phyloP scores from a whole-genome alignment of 352 stramenopile species.

The Phytophthora litchii region DNA sequence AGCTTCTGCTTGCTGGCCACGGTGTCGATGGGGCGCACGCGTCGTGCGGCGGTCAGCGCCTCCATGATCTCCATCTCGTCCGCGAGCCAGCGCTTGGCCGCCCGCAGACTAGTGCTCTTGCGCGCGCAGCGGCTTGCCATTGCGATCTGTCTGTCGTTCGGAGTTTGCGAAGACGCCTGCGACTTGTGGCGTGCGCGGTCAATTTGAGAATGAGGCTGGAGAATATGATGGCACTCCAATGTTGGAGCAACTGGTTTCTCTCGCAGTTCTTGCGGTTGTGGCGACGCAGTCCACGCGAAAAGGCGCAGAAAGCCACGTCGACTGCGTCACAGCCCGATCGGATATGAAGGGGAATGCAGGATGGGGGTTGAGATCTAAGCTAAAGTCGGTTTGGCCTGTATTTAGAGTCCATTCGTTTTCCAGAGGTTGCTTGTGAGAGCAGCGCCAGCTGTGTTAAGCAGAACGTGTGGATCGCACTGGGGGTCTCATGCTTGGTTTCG shows the following conservation, averaged over 20 bases:
- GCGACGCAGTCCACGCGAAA: slow-evolving; percentile 32
- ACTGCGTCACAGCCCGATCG: slow-evolving; percentile 6
- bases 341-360: neutral
- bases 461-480: neutral
- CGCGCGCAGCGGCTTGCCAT: slow-evolving; percentile 39
- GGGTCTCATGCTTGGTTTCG: neutral
- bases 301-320: slow-evolving; percentile 42
- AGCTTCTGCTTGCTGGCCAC: slow-evolving; percentile 53
- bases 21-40: slow-evolving; percentile 39
- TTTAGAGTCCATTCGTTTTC: neutral
- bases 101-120: slow-evolving; percentile 35
- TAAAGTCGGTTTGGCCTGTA: neutral
- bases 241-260: neutral
- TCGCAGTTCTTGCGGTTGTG: slow-evolving; percentile 30
- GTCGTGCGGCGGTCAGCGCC: slow-evolving; percentile 23
- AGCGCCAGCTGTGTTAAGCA: neutral
- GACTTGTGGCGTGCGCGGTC: slow-evolving; percentile 3
- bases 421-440: slow-evolving; percentile 2
- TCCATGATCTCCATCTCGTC: slow-evolving; percentile 40
- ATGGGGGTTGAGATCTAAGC: neutral
- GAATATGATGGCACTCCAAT: slow-evolving; percentile 6
- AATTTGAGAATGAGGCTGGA: slow-evolving; percentile 29
- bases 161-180: neutral
- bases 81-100: slow-evolving; percentile 40
- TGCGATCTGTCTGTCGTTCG: neutral